Evolutionary conservation across 495 filamentous ascomycete genomes (phyloP).

Genomic region (Pyrenula aspistea): DNA sequence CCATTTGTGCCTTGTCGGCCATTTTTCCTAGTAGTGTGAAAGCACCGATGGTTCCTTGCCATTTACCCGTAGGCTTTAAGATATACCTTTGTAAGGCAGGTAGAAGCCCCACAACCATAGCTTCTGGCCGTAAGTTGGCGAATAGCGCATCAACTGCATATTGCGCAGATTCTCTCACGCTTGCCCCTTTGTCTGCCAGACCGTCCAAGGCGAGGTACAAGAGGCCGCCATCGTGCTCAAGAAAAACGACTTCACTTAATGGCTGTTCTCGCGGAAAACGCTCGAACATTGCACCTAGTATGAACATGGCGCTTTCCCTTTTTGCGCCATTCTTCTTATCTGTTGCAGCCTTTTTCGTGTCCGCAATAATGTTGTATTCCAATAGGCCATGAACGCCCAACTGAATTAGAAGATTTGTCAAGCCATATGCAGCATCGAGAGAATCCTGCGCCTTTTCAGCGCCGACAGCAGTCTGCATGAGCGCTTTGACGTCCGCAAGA

Average conservation of each 20-base stretch:
- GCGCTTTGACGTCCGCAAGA: constrained; percentile 60
- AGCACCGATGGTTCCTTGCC: constrained; percentile 88
- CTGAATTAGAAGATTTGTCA: constrained; percentile 68
- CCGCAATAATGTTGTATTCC: constrained; percentile 55
- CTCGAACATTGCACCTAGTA: constrained; percentile 87
- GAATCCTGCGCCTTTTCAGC: constrained; percentile 76
- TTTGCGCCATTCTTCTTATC: constrained; percentile 88
- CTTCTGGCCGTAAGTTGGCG: constrained; percentile 63
- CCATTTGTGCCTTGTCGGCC: constrained; percentile 85
- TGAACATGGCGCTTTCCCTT: constrained; percentile 89
- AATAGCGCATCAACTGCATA: constrained; percentile 91
- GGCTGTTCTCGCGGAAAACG: constrained; percentile 67
- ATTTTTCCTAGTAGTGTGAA: constrained; percentile 73
- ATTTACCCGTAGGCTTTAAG: constrained; percentile 72
- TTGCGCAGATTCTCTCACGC: constrained; percentile 82
- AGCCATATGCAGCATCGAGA: constrained; percentile 72
- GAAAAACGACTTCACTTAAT: constrained; percentile 67
- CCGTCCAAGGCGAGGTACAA: constrained; percentile 67
- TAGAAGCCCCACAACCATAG: constrained; percentile 65
- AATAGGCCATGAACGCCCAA: constrained; percentile 65
- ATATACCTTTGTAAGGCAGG: constrained; percentile 64
- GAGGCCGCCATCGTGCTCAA: constrained; percentile 66
- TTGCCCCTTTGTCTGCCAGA: constrained; percentile 77
- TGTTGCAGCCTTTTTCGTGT: constrained; percentile 71
- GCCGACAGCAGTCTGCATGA: constrained; percentile 65